Evolutionary conservation across 371 early-diverging fungal species (phyloP), one percentile per base, ranked within the genome.

Genomic region (Phascolomyces articulosus): DNA sequence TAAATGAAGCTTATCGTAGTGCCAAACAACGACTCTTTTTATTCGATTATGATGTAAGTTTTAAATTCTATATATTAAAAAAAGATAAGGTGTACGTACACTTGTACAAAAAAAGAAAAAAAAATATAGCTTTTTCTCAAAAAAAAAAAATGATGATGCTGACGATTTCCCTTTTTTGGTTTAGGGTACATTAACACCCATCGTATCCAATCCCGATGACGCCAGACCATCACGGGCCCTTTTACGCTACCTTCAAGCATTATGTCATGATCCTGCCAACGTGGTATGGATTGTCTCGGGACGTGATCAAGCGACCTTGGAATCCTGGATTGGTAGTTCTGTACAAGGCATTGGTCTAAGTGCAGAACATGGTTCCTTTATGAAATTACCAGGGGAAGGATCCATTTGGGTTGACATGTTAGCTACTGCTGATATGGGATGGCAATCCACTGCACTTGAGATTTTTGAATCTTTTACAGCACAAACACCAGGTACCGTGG

Each of bases 261-360:
- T 97, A 7, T 81, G 90, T 20, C 73, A 82, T 24, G 90, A 96
- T 70, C 92, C 93, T 20, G 73, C 75, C 11, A 98, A 97, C 79
- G 73, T 86, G 27, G 92, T 97, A 13, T 96, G 93, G 85, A 85
- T 98, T 1, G 93, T 98, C 16, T 93, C 94, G 40, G 98, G 98
- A 1, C 87, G 98, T 34, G 83, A 84, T 40, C 85, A 89, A 28
- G 60, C 70, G 0, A 75, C 74, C 53, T 60, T 77, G 10, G 92
- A 96, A 26, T 71, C 84, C 13, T 87, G 89, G 80, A 79, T 97
- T 55, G 93, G 95, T 40, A 60, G 38, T 2, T 69, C 83, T 20
- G 84, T 97, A 51, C 80, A 80, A 27, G 85, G 90, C 0, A 77
- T 98, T 38, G 95, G 96, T 0, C 72, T 97, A 3, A 77, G 78